Base-by-base conservation (phyloP, 495 filamentous ascomycete species). In the Trichoderma erinaceum region DNA sequence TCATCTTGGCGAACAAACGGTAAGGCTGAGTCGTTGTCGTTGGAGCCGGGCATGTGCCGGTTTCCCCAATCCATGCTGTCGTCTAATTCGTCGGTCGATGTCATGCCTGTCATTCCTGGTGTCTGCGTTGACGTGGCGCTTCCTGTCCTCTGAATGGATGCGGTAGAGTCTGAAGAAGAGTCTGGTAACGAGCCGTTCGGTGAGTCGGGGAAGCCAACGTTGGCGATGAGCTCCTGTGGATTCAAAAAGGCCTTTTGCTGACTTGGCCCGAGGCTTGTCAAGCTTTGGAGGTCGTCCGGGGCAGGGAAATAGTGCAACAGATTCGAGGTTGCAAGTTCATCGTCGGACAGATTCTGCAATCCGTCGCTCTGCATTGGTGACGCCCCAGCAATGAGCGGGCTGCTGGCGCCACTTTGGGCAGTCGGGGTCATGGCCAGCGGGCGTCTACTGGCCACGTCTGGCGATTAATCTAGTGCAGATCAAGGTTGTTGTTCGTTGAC, bases 131-230 rank as follows among this genome's bases (percentile, higher is more conserved):
- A 71, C 4, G 66, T 66, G 0, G 68, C 66, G 65, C 67, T 72
- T 6, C 61, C 61, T 1, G 69, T 69, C 61, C 67, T 4, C 67
- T 72, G 71, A 5, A n/a, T 48, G 32, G 68, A 71, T 0, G 71
- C 72, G 4, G 65, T 43, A 6, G 74, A 74, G 66, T 72, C 74
- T 43, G 69, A 84, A 11, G 79, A 76, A 1, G 82, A 84, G 68
- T 83, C 81, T 35, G 73, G 79, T 27, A 73, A 77, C 15, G 81
- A 83, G 70, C 76, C 80, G 21, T 76, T 76, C 10, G 79, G 76
- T 2, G 81, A 82, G 18, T 72, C 68, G 2, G 74, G 73, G 21
- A 75, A 76, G 71, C 69, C 7, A 67, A 63, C 23, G 75, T 75
- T 48, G 16, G 65, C 68, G 16, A 75, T 71, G 21, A 74, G 70